phyloP scores from a whole-genome alignment of 495 filamentous ascomycete genomes.

The Amphirosellinia nigrospora region DNA sequence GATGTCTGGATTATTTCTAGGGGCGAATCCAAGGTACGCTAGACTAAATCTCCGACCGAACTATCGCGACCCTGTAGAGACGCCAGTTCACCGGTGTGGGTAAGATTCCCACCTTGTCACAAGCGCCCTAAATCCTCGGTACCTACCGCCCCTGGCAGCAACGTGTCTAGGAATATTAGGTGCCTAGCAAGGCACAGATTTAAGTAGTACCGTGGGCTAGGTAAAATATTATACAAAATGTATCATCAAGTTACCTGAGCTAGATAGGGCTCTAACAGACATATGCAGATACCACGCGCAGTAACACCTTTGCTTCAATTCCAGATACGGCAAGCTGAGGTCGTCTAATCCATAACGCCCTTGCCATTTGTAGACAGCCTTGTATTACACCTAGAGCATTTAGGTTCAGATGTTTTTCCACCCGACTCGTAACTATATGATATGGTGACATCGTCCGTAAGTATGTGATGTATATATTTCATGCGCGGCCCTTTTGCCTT shows the following conservation, averaged over 20 bases:
- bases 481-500: constrained; percentile 25
- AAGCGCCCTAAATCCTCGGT: neutral
- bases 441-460: neutral
- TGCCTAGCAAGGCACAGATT: neutral
- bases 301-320: constrained; percentile 2
- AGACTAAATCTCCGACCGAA: constrained; percentile 17
- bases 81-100: constrained; percentile 23
- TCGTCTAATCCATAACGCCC: neutral
- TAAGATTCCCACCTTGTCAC: constrained; percentile 16
- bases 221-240: neutral
- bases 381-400: neutral
- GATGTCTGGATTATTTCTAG: constrained; percentile 4
- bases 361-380: neutral
- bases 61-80: neutral
- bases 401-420: neutral
- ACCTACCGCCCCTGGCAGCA: constrained; percentile 6
- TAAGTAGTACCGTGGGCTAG: neutral
- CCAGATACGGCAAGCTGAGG: neutral
- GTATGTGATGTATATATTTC: neutral
- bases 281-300: neutral
- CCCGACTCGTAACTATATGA: neutral
- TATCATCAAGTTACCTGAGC: neutral
- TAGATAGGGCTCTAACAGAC: neutral
- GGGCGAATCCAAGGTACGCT: neutral
- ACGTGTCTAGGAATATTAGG: neutral